Base-by-base conservation (phyloP, 192 early-diverging fungal genomes). In the Jimgerdemannia flammicorona region DNA sequence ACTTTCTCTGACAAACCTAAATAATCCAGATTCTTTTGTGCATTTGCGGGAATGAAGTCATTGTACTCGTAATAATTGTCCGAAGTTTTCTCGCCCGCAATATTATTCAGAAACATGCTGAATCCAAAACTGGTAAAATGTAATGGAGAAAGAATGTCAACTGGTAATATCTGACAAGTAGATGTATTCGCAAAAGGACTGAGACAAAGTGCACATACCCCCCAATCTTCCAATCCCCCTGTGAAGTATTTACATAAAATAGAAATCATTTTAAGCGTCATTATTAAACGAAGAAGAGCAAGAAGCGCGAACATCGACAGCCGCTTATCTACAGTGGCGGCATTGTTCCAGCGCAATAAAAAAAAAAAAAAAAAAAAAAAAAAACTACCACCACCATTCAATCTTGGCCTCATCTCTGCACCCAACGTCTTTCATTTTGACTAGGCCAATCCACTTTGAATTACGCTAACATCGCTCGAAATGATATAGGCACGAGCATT, bases 161-260 rank as follows among this genome's bases (percentile, higher is more conserved):
- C 14, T 10, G 6, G 49, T 2, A 59, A 59, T 29, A 29, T 29
- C 29, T 29, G 29, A 29, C 29, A 29, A 1, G 29, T 29, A 29
- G 29, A 29, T 1, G 29, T 29, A 29, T 29, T 40, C 42, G 40
- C 42, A 54, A 9, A 10, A 20, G 3, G 19, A 54, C 41, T 44
- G 0, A 6, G 4, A 39, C 44, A 1, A 69, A 29, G 4, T 64
- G 39, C 49, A 59, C 70, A 75, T 83, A 89, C 73, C 93, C 93
- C 77, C 88, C 91, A 76, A 94, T 84, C 77, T 93, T 94, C 93
- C 93, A 94, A 74, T 94, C 93, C 43, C 93, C 91, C 83, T 84
- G 76, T 66, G 9, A 40, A 29, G 65, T 17, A 64, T 0, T 20
- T 19, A 70, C 40, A 41, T 4, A 40, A 67, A 14, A 9, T 17